Percentiles rank a stretch among this genome's conserved stretches.
Evolutionary conservation across 1,139 yeast species (phyloP).

Genomic region (Nakaseomyces sp.): DNA sequence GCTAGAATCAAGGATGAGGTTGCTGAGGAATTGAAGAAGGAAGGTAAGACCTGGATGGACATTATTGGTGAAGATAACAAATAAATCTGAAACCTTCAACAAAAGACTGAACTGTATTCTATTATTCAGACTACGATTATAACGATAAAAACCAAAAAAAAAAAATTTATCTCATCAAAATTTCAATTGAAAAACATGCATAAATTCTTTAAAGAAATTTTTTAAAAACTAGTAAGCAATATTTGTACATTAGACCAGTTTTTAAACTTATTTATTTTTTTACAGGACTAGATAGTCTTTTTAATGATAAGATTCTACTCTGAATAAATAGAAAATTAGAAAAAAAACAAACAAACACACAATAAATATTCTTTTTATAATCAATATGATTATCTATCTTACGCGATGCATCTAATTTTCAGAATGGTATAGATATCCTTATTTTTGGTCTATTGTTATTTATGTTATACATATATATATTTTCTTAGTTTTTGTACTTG

Average conservation of each 20-base stretch:
- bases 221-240: background rate
- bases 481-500: slow-evolving; percentile 33
- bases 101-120: background rate
- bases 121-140: background rate
- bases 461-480: background rate
- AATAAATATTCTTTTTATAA: background rate
- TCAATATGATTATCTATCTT: background rate
- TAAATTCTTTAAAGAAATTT: background rate
- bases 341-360: background rate
- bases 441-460: no score
- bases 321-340: background rate
- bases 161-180: background rate
- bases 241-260: background rate
- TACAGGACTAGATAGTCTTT: background rate
- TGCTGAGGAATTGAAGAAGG: slow-evolving; percentile 52
- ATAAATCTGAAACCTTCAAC: slow-evolving; percentile 9
- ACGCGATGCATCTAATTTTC: background rate
- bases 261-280: background rate
- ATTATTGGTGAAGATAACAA: slow-evolving; percentile 52
- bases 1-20: slow-evolving; percentile 71
- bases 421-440: no score
- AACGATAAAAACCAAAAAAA: background rate
- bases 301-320: slow-evolving; percentile 3
- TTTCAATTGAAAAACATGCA: background rate
- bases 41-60: slow-evolving; percentile 78